Evolutionary conservation across 108 stramenopile genomes (phyloP), one percentile per base, ranked within the genome.

Genomic region (Nannochloropsis salina): DNA sequence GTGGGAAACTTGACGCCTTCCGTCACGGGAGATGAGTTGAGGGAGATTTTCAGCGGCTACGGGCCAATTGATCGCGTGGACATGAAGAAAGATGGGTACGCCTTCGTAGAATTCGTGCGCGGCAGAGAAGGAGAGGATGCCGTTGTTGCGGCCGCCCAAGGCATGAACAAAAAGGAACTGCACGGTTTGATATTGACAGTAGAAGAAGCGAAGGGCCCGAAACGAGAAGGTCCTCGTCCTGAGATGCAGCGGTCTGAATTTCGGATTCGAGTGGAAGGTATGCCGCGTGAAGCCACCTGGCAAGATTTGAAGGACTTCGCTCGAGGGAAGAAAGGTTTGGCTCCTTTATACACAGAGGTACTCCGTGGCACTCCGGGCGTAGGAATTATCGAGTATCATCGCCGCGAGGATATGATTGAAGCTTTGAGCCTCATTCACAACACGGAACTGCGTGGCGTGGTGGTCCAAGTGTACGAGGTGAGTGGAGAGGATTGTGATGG

Each of bases 31-130:
- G 61, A 74, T 15, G 61, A 74, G 15, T n/a, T 74, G 61, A 15
- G 61, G 61, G 61, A 74, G 6, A 15, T 74, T 15, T 74, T 74
- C 8, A 74, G n/a, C 20, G 61, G n/a, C 4, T 74, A n/a, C 61
- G 61, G 61, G 20, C 61, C 61, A 15, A 74, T 74, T 6, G 61
- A 74, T n/a, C 61, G 61, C 5, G n/a, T 74, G 4, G 61, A 74
- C n/a, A 74, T 74, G 61, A 74, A 74, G 61, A 74, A 74, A n/a
- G 61, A 74, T n/a, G 61, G 61, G 20, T 74, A n/a, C n/a, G 61
- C 20, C 61, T 74, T 74, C n/a, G 61, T 74, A 15, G 61, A 74
- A n/a, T 74, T 74, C 61, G n/a, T 74, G 20, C 61, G 61, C n/a
- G 61, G 61, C 20, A 15, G 61, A 2, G 61, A 74, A 15, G 61